phyloP scores from a whole-genome alignment of 1,284 basidiomycete genomes.

The Neolentinus lepideus region DNA sequence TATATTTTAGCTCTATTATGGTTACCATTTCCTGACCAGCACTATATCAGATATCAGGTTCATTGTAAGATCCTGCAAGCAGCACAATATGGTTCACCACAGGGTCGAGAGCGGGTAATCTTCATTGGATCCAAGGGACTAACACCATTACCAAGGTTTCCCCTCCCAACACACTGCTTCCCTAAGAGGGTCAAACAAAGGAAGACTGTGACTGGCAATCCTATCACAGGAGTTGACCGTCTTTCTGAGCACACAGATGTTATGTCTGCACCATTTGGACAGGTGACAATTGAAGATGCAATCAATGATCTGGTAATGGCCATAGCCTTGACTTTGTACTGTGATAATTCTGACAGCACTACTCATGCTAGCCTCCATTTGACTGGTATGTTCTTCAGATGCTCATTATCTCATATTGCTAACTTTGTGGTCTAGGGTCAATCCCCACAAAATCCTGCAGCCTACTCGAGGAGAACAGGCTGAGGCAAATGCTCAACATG shows the following conservation, averaged over 20 bases:
- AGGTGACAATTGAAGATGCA: slow-evolving; percentile 55
- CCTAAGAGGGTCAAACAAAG: slow-evolving; percentile 13
- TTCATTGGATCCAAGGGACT: slow-evolving; percentile 57
- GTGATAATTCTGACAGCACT: slow-evolving; percentile 1
- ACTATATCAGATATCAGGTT: slow-evolving; percentile 62
- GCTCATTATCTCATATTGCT: background rate
- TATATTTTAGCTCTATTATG: slow-evolving; percentile 20
- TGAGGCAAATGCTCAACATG: slow-evolving; percentile 24
- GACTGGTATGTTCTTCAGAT: slow-evolving; percentile 40
- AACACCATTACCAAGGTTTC: slow-evolving; percentile 49
- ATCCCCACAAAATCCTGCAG: slow-evolving; percentile 35
- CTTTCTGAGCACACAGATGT: slow-evolving; percentile 11
- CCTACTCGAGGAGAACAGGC: slow-evolving; percentile 23
- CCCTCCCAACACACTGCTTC: slow-evolving; percentile 53
- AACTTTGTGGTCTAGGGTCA: slow-evolving; percentile 29
- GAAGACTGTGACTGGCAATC: slow-evolving; percentile 3
- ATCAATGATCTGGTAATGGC: slow-evolving; percentile 55
- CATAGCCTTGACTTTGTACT: background rate
- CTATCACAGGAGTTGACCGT: background rate
- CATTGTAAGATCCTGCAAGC: slow-evolving; percentile 59
- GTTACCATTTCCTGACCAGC: background rate
- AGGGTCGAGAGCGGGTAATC: slow-evolving; percentile 58
- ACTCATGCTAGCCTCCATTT: slow-evolving; percentile 42
- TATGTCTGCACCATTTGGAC: slow-evolving; percentile 47
- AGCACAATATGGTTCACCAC: slow-evolving; percentile 62